Evolutionary conservation across 1,139 yeast genomes (phyloP), one percentile per base, ranked within the genome.

Genomic region (Sugiyamaella neomexicana): DNA sequence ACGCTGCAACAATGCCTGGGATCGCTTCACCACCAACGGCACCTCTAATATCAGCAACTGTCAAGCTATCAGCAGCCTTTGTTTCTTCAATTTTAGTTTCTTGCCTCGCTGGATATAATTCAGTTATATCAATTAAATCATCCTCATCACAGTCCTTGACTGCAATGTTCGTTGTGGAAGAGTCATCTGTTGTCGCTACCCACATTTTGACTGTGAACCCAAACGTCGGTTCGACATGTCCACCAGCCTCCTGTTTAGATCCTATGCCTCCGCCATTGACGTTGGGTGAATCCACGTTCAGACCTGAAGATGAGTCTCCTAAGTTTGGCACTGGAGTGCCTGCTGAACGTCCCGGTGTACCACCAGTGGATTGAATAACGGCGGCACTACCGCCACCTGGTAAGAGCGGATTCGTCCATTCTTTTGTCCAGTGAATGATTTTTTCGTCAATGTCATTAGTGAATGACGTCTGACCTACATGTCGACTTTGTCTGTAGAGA

Each of bases 1-100:
- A 50, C 16, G 42, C 40, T 4, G 57, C 50, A 32, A 57, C 70
- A 20, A 79, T 71, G 2, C 83, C 82, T 1, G 82, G 79, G 55
- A 79, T 77, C 1, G 79, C 70, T 48, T 77, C 83, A 39, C 79
- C 78, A 12, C 84, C 85, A 7, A 82, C 86, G 9, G 87, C 87
- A 23, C 85, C 85, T 64, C 85, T 76, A 44, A 82, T 82, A 62
- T 81, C 86, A 9, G 79, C 82, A 51, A 77, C 81, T 2, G 81
- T 73, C 50, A 81, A 67, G 1, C 78, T 80, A 25, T 69, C 67
- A 9, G 52, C 58, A 1, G 50, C 31, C 27, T 54, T 48, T 27
- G 53, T 52, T 15, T 55, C 49, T n/a, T 54, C 57, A 12, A 34
- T 55, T 37, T 52, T 56, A 15, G 12, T 55, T 37, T 47, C 53